Evolutionary conservation across 1,284 basidiomycete species (phyloP).

Genomic region (Athelia sp.): DNA sequence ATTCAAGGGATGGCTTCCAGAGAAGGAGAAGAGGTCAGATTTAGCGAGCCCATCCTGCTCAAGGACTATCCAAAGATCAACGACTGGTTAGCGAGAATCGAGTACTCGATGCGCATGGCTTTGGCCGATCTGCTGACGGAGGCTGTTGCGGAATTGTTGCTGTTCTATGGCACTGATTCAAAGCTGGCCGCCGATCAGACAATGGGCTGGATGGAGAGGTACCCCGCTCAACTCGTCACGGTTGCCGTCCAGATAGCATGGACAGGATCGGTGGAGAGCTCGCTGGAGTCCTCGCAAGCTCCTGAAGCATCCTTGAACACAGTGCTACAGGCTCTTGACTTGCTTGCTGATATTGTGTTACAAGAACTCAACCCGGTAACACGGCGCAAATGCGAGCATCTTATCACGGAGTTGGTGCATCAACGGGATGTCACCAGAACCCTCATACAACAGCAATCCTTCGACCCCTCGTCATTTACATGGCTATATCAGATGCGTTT

Average conservation of each 20-base stretch:
- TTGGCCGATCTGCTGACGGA: slow-evolving; percentile 80
- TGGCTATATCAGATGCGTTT: slow-evolving; percentile 99
- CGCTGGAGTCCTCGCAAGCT: slow-evolving; percentile 52
- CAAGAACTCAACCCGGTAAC: slow-evolving; percentile 86
- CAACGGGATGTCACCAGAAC: slow-evolving; percentile 91
- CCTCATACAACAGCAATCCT: slow-evolving; percentile 66
- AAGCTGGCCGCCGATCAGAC: slow-evolving; percentile 61
- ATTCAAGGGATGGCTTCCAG: slow-evolving; percentile 90
- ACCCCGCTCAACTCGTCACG: slow-evolving; percentile 94
- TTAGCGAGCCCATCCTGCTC: slow-evolving; percentile 79
- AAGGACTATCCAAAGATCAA: slow-evolving; percentile 98
- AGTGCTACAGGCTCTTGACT: slow-evolving; percentile 81
- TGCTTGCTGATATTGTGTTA: slow-evolving; percentile 93
- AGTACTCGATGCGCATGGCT: slow-evolving; percentile 92
- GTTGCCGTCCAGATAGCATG: slow-evolving; percentile 92
- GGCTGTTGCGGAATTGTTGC: slow-evolving; percentile 74
- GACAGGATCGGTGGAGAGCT: slow-evolving; percentile 82
- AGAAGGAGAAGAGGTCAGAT: slow-evolving; percentile 91
- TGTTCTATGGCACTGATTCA: slow-evolving; percentile 71
- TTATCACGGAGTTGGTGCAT: slow-evolving; percentile 98
- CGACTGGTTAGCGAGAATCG: slow-evolving; percentile 94
- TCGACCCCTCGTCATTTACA: slow-evolving; percentile 71
- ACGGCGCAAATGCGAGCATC: slow-evolving; percentile 95
- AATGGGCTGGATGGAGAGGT: slow-evolving; percentile 88
- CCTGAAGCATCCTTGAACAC: slow-evolving; percentile 72